phyloP scores from a whole-genome alignment of 805 yeast genomes.

The Barnettozyma siamensis region DNA sequence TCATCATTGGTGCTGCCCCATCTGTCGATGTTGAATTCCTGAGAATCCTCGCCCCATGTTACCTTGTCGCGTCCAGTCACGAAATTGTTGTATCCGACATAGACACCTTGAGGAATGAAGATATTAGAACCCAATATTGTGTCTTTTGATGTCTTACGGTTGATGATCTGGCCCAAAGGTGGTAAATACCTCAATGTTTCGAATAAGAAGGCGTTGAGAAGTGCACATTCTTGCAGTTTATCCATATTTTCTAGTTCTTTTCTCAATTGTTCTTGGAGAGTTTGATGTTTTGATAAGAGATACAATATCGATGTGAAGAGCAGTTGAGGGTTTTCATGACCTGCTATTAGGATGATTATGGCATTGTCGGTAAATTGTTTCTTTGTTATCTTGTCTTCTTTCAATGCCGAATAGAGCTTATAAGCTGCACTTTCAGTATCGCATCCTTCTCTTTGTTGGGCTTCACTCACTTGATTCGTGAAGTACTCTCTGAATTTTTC shows the following conservation, averaged over 20 bases:
- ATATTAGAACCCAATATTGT: constrained; percentile 37
- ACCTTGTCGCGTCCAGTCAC: constrained; percentile 41
- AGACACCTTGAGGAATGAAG: constrained; percentile 42
- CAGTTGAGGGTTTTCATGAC: constrained; percentile 59
- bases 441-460: constrained; percentile 21
- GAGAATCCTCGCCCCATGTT: constrained; percentile 42
- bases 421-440: constrained; percentile 34
- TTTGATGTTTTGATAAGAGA: constrained; percentile 37
- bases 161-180: constrained; percentile 52
- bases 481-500: constrained; percentile 34
- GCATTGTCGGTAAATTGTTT: constrained; percentile 49
- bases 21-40: constrained; percentile 40
- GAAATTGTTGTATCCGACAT: constrained; percentile 51
- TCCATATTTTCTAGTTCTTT: constrained; percentile 12
- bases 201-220: constrained; percentile 32
- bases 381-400: constrained; percentile 32
- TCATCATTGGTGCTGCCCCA: constrained; percentile 43
- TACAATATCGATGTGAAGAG: constrained; percentile 42
- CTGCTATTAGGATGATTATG: constrained; percentile 52
- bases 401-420: constrained; percentile 35
- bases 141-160: constrained; percentile 37
- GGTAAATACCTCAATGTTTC: constrained; percentile 49
- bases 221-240: constrained; percentile 20
- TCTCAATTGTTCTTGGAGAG: constrained; percentile 30
- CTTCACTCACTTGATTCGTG: constrained; percentile 29